Base-by-base conservation (phyloP, 2,329 filamentous ascomycete species). In the Neonectria magnoliae region DNA sequence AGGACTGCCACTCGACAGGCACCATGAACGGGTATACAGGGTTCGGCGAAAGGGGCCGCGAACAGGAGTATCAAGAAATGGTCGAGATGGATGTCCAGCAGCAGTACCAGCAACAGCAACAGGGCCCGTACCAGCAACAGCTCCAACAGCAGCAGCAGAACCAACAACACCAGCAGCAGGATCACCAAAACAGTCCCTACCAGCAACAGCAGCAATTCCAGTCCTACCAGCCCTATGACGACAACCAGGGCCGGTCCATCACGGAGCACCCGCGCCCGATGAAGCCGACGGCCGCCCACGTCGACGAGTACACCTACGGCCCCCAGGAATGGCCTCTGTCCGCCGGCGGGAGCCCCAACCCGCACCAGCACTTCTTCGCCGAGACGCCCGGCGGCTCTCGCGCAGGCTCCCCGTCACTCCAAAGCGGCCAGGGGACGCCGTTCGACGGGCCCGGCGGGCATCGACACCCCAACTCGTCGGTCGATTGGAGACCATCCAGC, bases 31-130 rank as follows among this genome's bases (percentile, higher is more conserved):
- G 72, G 51, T 71, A 73, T 63, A 65, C 57, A 53, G 71, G 70
- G 54, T 62, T 68, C 67, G 66, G 60, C 41, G 69, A 68, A 50
- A 67, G 53, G 57, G 64, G 70, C 20, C 62, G 62, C 47, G 69
- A 71, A 1, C 68, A 68, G 25, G 76, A 77, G 66, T 73, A 76
- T 60, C 72, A 75, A 48, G 78, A 79, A 62, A 77, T 78, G 76
- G 69, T 77, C 60, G 78, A 79, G 51, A 78, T 79, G 48, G 77
- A 79, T 47, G 69, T 71, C 13, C 75, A 77, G 20, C 71, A 71
- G 45, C 68, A 74, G 42, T 68, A 73, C 14, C 67, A 76, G 18
- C 69, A 75, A 14, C 69, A 74, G 44, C 73, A 75, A 41, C 70
- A 73, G 47, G 70, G 72, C 16, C 64, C 62, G 22, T 68, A 72